phyloP scores from a whole-genome alignment of 257 asterid genomes.

The Ajuga chamaepitys region DNA sequence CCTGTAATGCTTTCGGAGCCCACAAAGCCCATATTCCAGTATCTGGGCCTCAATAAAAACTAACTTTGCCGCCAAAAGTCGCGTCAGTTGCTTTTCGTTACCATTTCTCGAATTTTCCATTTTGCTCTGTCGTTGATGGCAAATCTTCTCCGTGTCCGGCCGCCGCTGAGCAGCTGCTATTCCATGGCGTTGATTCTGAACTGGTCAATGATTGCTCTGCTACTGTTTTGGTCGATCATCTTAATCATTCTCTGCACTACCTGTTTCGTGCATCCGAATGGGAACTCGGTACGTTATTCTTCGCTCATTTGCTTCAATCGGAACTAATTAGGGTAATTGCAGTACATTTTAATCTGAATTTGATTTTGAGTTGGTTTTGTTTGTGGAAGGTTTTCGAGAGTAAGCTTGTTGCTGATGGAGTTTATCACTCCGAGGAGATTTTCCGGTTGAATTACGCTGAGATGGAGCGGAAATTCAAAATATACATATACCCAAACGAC shows the following conservation, averaged over 20 bases:
- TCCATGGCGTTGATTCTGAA: neutral
- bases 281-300: neutral
- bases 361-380: neutral
- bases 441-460: conserved; percentile 43
- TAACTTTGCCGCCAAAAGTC: too few relatives aligned
- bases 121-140: neutral
- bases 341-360: neutral
- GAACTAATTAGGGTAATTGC: neutral
- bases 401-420: conserved; percentile 17
- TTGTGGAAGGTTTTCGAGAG: neutral
- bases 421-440: conserved; percentile 37
- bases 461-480: conserved; percentile 57
- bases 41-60: too few relatives aligned
- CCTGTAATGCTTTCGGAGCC: too few relatives aligned
- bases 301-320: neutral
- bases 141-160: neutral
- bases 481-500: conserved; percentile 47
- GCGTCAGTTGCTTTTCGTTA: too few relatives aligned
- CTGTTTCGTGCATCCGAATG: neutral
- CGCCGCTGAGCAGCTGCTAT: neutral
- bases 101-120: neutral
- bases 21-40: too few relatives aligned
- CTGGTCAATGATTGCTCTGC: neutral
- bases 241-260: too few relatives aligned
- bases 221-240: too few relatives aligned